Conservation (phyloP, 2,329 filamentous ascomycete species). For the Xylariaceae sp. region DNA sequence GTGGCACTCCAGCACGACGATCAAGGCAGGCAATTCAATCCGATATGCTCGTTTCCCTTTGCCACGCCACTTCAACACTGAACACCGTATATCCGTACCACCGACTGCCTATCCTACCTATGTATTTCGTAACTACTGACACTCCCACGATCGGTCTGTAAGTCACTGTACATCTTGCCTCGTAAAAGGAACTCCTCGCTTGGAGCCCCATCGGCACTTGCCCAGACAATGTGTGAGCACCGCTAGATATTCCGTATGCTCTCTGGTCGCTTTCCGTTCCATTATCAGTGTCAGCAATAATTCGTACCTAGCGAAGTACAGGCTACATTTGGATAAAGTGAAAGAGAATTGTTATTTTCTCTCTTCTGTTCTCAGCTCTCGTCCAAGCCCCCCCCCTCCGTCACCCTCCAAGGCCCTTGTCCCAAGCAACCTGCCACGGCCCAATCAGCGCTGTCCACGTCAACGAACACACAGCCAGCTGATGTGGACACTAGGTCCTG, state of each 20-base stretch:
- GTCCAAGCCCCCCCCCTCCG: slow-evolving; percentile 28
- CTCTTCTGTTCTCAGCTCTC: slow-evolving; percentile 17
- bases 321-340: background rate
- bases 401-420: slow-evolving; percentile 25
- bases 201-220: slow-evolving; percentile 20
- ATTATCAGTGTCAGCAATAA: background rate
- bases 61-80: slow-evolving; percentile 8
- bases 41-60: slow-evolving; percentile 7
- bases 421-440: slow-evolving; percentile 21
- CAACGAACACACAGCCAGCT: slow-evolving; percentile 28
- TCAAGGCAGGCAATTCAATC: slow-evolving; percentile 9
- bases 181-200: background rate
- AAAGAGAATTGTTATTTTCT: background rate
- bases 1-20: slow-evolving; percentile 14
- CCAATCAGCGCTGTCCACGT: slow-evolving; percentile 34
- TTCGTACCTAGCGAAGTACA: background rate
- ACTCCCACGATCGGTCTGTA: background rate
- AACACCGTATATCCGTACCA: background rate
- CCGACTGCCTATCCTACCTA: no score
- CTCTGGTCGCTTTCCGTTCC: background rate
- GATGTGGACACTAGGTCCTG: slow-evolving; percentile 24
- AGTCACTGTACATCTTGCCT: background rate
- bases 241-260: no score
- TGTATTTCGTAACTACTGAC: background rate
- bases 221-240: slow-evolving; percentile 9